Evolutionary conservation across 495 filamentous ascomycete species (phyloP).

Genomic region (Sordaria brevicollis): DNA sequence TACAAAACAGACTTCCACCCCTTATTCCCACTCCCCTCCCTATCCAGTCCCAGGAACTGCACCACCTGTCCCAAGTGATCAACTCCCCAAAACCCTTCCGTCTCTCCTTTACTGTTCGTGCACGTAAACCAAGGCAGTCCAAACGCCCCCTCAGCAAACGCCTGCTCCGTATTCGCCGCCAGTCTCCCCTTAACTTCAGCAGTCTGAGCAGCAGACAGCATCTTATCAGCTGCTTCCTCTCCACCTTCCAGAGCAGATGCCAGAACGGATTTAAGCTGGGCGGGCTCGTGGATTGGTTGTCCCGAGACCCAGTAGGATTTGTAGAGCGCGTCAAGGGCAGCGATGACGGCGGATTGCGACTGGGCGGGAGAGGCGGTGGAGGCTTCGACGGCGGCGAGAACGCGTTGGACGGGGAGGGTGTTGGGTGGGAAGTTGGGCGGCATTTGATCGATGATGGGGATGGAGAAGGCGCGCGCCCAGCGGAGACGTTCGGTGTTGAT

Average conservation of each 20-base stretch:
- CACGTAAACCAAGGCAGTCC: slow-evolving; percentile 64
- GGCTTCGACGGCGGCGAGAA: slow-evolving; percentile 26
- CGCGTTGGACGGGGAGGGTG: slow-evolving; percentile 43
- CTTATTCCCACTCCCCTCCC: slow-evolving; percentile 3
- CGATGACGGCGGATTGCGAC: slow-evolving; percentile 31
- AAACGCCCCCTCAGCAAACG: slow-evolving; percentile 55
- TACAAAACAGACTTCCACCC: slow-evolving; percentile 46
- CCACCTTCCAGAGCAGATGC: slow-evolving; percentile 17
- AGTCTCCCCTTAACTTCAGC: slow-evolving; percentile 44
- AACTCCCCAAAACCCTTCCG: slow-evolving; percentile 58
- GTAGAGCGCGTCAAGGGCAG: slow-evolving; percentile 41
- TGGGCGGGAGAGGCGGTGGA: slow-evolving; percentile 4
- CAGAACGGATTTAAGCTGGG: slow-evolving; percentile 25
- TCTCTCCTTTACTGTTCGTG: slow-evolving; percentile 48
- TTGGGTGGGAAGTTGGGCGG: slow-evolving; percentile 51
- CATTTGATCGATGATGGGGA: slow-evolving; percentile 42
- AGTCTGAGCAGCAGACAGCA: slow-evolving; percentile 25
- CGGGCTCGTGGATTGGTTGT: slow-evolving; percentile 38
- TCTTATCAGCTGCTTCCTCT: slow-evolving; percentile 12
- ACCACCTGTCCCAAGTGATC: slow-evolving; percentile 58
- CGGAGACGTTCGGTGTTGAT: slow-evolving; percentile 49
- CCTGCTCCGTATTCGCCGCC: slow-evolving; percentile 43
- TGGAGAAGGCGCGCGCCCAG: slow-evolving; percentile 47
- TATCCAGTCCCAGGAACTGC: slow-evolving; percentile 49
- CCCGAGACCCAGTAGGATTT: slow-evolving; percentile 48